A percentile compares a stretch with the other conserved stretches of the same genome.
Conservation (phyloP, 768 basidiomycete genomes). For the Leccinum aurantiacum region DNA sequence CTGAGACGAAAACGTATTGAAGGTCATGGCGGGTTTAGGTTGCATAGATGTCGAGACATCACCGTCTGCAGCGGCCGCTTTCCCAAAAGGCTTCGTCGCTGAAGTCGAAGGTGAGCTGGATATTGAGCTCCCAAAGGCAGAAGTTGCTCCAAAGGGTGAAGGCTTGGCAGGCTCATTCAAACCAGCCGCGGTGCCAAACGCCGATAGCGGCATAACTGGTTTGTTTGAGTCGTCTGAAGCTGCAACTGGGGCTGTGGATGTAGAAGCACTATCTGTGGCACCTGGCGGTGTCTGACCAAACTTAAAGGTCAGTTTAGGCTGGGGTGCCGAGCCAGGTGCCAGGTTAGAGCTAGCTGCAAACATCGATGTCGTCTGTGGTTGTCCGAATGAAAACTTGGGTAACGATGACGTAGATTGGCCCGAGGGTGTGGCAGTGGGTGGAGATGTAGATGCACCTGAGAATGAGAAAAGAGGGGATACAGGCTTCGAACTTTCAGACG, state of each 20-base stretch:
- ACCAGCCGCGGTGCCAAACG: slow-evolving; percentile 15
- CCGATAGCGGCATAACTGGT: slow-evolving; percentile 24
- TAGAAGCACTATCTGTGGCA: slow-evolving; percentile 25
- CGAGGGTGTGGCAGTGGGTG: slow-evolving; percentile 3
- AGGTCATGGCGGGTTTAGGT: slow-evolving; percentile 19
- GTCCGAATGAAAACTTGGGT: slow-evolving; percentile 31
- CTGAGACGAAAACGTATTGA: slow-evolving; percentile 20
- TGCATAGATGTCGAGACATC: slow-evolving; percentile 23
- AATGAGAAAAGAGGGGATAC: slow-evolving; percentile 26
- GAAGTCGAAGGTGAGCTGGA: slow-evolving; percentile 15
- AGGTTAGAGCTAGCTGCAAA: slow-evolving; percentile 7
- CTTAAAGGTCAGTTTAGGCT: slow-evolving; percentile 22
- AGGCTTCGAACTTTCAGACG: slow-evolving; percentile 13
- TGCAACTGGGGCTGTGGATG: slow-evolving; percentile 13
- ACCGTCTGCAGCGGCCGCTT: slow-evolving; percentile 9
- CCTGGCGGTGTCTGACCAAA: slow-evolving; percentile 24
- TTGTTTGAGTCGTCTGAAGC: slow-evolving; percentile 26
- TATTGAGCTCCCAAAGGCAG: slow-evolving; percentile 25
- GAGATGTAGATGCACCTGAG: slow-evolving; percentile 11
- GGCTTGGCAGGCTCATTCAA: slow-evolving; percentile 27
- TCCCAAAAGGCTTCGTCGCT: slow-evolving; percentile 17
- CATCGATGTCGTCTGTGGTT: slow-evolving; percentile 8
- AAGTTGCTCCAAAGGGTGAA: slow-evolving; percentile 15
- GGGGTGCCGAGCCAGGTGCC: slow-evolving; percentile 10
- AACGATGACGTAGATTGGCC: slow-evolving; percentile 11